A percentile compares a stretch with the other conserved stretches of the same genome.
Evolutionary conservation across 2,329 filamentous ascomycete genomes (phyloP).

Genomic region (Arthrobotrys iridis): DNA sequence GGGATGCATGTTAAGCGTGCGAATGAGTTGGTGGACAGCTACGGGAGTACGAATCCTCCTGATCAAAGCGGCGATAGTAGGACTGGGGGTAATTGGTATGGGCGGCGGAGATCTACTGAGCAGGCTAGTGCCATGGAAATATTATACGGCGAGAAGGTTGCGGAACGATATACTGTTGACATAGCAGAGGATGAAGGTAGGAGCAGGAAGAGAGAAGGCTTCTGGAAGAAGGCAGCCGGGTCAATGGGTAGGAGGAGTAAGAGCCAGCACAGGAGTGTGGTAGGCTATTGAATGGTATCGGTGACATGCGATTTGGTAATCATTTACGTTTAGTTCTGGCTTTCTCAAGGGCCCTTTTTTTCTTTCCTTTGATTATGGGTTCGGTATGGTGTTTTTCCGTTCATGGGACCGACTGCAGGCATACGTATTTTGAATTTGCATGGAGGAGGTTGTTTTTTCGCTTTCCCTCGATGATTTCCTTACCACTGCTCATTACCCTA

Average conservation of each 20-base stretch:
- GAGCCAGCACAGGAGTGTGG: conserved; percentile 18
- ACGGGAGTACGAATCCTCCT: conserved; percentile 25
- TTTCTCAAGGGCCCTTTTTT: background rate
- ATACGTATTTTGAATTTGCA: background rate
- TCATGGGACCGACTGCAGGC: background rate
- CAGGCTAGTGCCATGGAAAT: conserved; percentile 22
- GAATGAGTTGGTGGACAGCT: conserved; percentile 44
- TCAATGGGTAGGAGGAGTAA: conserved; percentile 24
- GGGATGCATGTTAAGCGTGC: conserved; percentile 27
- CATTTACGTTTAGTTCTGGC: background rate
- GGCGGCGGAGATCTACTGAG: conserved; percentile 6
- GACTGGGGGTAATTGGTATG: background rate
- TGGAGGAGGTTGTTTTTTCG: background rate
- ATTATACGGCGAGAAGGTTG: conserved; percentile 20
- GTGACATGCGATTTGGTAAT: background rate
- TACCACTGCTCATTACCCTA: background rate
- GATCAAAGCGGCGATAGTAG: background rate
- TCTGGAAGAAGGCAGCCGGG: conserved; percentile 41
- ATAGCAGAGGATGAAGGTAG: background rate
- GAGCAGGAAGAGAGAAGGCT: conserved; percentile 34
- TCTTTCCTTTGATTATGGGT: background rate
- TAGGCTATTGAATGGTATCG: conserved; percentile 3
- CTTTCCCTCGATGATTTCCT: background rate
- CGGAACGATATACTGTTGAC: background rate
- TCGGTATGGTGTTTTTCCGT: conserved; percentile 2